These are phyloP conservation scores for Picea engelmannii DNA, from an alignment of 83 land plant species.

Conservation along the genomic window DNA sequence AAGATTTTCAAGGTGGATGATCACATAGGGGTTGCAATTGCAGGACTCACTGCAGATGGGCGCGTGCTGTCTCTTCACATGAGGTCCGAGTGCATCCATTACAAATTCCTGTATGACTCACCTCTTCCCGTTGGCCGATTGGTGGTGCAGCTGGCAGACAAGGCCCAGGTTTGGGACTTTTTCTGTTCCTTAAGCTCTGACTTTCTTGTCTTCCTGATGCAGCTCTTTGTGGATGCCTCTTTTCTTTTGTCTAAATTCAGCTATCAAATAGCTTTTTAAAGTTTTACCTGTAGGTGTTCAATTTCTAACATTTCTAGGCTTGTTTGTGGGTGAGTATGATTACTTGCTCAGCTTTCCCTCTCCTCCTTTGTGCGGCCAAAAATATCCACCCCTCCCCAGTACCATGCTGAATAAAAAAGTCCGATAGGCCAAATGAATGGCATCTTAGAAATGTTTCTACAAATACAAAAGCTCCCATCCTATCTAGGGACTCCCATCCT, in stretches of 20 bases:
- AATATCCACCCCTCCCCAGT: too few species aligned
- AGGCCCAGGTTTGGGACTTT: constrained; percentile 82
- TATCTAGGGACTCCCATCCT: too few species aligned
- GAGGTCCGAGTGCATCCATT: constrained; percentile 87
- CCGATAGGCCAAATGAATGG: too few species aligned
- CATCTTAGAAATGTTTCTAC: too few species aligned
- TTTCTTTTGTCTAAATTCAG: neutral
- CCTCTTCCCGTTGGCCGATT: constrained; percentile 87
- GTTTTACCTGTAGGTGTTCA: too few species aligned
- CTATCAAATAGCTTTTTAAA: too few species aligned
- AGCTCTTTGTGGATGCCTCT: neutral
- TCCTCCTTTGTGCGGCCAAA: too few species aligned
- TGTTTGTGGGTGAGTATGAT: too few species aligned
- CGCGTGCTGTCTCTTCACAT: constrained; percentile 85
- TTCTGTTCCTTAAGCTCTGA: neutral
- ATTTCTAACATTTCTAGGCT: too few species aligned
- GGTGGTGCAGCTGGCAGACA: constrained; percentile 97
- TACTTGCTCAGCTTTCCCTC: too few species aligned
- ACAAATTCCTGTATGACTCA: constrained; percentile 76
- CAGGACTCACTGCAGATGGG: constrained; percentile 94
- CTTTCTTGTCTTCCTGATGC: neutral
- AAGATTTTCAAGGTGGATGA: constrained; percentile 96
- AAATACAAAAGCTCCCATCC: too few species aligned
- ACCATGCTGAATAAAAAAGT: too few species aligned
- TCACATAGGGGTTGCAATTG: constrained; percentile 94